Base-by-base conservation (phyloP, 345 rosid genomes). In the Zanthoxylum bungeanum region DNA sequence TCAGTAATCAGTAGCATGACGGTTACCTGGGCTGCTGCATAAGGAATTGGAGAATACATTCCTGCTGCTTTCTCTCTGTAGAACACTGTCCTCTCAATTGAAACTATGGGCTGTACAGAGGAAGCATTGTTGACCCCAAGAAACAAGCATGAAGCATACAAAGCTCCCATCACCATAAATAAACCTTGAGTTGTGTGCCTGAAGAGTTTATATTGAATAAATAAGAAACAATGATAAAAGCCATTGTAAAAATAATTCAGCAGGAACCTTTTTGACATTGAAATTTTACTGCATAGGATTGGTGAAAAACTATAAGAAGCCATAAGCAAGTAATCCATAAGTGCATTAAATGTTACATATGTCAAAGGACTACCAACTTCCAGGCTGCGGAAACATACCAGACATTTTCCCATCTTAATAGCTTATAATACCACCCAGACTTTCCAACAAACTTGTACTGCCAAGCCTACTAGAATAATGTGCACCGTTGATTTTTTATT, bases 61-160 rank as follows among this genome's bases (percentile, higher is more conserved):
- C 97, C 93, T 5, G 97, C 97, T 49, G 97, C 97, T 78, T 72
- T 90, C 81, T 93, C 98, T 78, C 98, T 84, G 60, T 91, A 93
- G 80, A 93, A 91, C 3, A 93, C 97, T 1, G 97, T 84, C 80
- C 97, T 87, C 78, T 88, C 98, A 44, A 93, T 88, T 12, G 97
- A 84, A 57, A 93, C 89, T 36, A 93, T 82, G 60, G 98, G 98
- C 73, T 93, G 98, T 22, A 91, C 97, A 0, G 98, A 79, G 40
- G 97, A 90, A 68, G 98, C 86, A 71, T 91, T 93, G 64, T 82
- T 93, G 66, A 93, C 88, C 31, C 97, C 97, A 34, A 93, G 93
- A 80, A 93, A 91, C 71, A 91, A 64, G 77, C 96, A 88, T 34
- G 97, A 75, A 9, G 96, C 47, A 78, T 87, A 93, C 5, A 93